Conservation (phyloP, 208 protist genomes). For the Leishmania martiniquensis region DNA sequence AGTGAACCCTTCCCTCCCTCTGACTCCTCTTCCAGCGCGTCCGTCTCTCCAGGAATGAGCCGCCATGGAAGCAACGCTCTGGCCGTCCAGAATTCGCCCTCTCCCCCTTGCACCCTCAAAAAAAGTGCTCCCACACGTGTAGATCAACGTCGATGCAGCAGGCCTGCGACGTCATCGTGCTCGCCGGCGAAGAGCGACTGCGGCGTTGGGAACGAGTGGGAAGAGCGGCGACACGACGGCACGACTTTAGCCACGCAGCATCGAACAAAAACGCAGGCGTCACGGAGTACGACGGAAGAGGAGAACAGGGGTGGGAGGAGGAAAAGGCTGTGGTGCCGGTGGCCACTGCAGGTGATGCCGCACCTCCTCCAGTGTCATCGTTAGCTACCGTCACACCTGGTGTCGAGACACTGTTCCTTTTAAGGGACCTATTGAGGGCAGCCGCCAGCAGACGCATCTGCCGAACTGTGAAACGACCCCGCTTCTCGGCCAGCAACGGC, state of each 20-base stretch:
- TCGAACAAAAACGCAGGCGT: conserved; percentile 11
- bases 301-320: not conserved
- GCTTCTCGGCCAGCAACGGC: conserved; percentile 15
- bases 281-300: not conserved
- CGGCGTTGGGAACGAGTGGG: no score
- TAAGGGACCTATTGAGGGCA: not conserved
- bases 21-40: not conserved
- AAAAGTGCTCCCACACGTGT: conserved; percentile 29
- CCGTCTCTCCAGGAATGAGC: not conserved
- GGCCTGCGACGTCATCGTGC: not conserved
- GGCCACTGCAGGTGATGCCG: not conserved
- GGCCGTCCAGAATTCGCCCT: not conserved
- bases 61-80: not conserved
- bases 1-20: not conserved
- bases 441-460: conserved; percentile 18
- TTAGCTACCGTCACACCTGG: not conserved
- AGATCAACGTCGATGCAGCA: conserved; percentile 5
- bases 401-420: not conserved
- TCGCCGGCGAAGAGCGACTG: not conserved
- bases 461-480: conserved; percentile 19
- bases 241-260: conserved; percentile 22
- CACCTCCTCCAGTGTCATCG: not conserved
- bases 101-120: not conserved
- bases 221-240: conserved; percentile 5
- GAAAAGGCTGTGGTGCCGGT: not conserved